A percentile compares a stretch with the other conserved stretches of the same genome.
Evolutionary conservation across 169 alveolate genomes (phyloP).

Genomic region (Cryptosporidium viatorum): DNA sequence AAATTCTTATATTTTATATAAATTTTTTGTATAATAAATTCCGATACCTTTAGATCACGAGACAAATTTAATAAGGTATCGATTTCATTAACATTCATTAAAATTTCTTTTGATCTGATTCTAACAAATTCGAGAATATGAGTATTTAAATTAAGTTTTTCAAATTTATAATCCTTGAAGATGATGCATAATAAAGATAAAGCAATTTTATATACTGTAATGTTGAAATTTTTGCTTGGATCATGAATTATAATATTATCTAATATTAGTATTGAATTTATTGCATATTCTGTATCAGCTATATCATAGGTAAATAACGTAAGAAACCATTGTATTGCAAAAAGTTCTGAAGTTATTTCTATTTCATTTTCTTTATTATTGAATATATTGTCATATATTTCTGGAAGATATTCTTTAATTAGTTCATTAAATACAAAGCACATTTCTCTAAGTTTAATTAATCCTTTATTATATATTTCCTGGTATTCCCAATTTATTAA

Average conservation of each 20-base stretch:
- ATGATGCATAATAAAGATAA: constrained; percentile 20
- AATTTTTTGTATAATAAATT: constrained; percentile 10
- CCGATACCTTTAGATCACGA: constrained; percentile 17
- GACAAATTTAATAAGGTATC: constrained; percentile 18
- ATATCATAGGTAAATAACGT: constrained; percentile 65
- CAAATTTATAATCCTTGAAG: constrained; percentile 7
- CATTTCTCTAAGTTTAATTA: constrained; percentile 54
- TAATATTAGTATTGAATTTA: constrained; percentile 29
- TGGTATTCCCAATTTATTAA: constrained; percentile 68
- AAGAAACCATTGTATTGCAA: constrained; percentile 73
- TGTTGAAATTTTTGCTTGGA: constrained; percentile 2
- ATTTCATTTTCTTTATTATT: constrained; percentile 18
- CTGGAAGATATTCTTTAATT: constrained; percentile 38
- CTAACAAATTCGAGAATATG: constrained; percentile 51
- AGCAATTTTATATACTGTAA: constrained; percentile 53
- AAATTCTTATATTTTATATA: not conserved
- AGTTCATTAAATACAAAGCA: constrained; percentile 56
- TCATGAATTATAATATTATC: constrained; percentile 71
- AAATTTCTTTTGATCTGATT: constrained; percentile 36
- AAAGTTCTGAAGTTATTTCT: constrained; percentile 64
- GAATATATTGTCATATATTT: constrained; percentile 22
- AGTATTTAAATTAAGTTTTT: not conserved
- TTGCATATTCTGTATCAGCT: constrained; percentile 58
- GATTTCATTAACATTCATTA: constrained; percentile 16
- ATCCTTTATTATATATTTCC: constrained; percentile 42